These are phyloP conservation scores for Fusarium aywerte DNA, from an alignment of 2,329 filamentous ascomycete species.

Conservation along the genomic window DNA sequence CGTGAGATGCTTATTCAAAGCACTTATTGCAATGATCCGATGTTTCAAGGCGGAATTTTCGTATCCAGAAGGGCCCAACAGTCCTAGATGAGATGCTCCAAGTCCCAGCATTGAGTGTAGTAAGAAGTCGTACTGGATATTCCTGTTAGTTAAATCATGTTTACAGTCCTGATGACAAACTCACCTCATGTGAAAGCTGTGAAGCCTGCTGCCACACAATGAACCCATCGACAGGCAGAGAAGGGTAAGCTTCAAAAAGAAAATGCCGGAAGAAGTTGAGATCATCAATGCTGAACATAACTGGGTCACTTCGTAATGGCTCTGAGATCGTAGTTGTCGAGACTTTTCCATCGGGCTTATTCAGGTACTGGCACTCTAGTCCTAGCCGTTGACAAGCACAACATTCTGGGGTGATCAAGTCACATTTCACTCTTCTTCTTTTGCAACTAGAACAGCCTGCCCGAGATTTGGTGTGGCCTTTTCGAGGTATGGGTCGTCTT, in stretches of 20 bases:
- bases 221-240: conserved; percentile 52
- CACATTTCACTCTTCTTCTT: conserved; percentile 59
- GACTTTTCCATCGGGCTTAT: background rate
- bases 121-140: conserved; percentile 53
- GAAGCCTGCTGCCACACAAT: conserved; percentile 53
- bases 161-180: background rate
- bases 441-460: conserved; percentile 50
- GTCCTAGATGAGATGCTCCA: conserved; percentile 53
- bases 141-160: background rate
- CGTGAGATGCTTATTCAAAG: conserved; percentile 51
- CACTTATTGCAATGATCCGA: conserved; percentile 52
- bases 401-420: conserved; percentile 51
- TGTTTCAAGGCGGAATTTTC: conserved; percentile 50
- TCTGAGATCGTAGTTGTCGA: conserved; percentile 14
- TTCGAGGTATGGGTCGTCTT: conserved; percentile 49
- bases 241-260: conserved; percentile 57
- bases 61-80: conserved; percentile 42
- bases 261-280: conserved; percentile 66
- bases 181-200: conserved; percentile 52
- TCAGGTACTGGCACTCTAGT: conserved; percentile 51
- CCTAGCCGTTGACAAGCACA: conserved; percentile 51
- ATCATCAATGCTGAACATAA: conserved; percentile 56
- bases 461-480: conserved; percentile 52
- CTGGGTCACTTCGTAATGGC: conserved; percentile 35
- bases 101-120: conserved; percentile 56